A percentile compares a stretch with the other conserved stretches of the same genome.
Conservation (phyloP, 495 filamentous ascomycete genomes). For the Jackrogersella minutella region DNA sequence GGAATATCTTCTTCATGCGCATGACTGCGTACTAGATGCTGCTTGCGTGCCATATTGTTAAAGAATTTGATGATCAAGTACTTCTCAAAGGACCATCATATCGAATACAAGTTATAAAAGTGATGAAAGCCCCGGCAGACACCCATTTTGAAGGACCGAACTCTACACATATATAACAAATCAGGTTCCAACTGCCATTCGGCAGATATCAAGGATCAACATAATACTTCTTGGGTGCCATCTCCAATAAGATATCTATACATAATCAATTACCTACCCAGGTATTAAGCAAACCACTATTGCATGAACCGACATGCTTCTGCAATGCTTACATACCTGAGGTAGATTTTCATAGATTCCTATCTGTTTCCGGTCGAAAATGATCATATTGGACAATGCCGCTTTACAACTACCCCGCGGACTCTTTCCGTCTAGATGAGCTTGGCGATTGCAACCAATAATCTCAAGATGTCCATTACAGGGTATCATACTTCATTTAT, state of each 20-base stretch:
- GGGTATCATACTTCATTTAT: slow-evolving; percentile 1
- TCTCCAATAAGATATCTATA: background rate
- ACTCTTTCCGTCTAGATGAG: background rate
- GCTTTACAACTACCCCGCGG: slow-evolving; percentile 34
- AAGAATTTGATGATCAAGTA: background rate
- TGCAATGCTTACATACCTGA: too few relatives aligned
- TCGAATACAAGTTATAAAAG: background rate
- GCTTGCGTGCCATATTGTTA: slow-evolving; percentile 2
- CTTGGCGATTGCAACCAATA: slow-evolving; percentile 11
- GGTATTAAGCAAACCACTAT: too few relatives aligned
- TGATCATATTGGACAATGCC: slow-evolving; percentile 5
- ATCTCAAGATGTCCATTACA: background rate
- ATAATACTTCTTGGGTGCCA: background rate
- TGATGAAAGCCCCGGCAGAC: background rate
- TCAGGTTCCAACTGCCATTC: background rate
- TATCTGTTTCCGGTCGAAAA: background rate
- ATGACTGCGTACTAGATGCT: slow-evolving; percentile 52
- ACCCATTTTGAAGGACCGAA: background rate
- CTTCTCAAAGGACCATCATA: background rate
- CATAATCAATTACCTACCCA: too few relatives aligned
- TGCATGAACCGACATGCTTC: too few relatives aligned
- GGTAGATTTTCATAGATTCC: background rate
- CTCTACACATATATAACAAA: background rate
- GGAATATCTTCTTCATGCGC: slow-evolving; percentile 66
- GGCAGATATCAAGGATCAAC: slow-evolving; percentile 10